phyloP scores from a whole-genome alignment of 2,329 filamentous ascomycete species.

The Diaporthe longicolla region DNA sequence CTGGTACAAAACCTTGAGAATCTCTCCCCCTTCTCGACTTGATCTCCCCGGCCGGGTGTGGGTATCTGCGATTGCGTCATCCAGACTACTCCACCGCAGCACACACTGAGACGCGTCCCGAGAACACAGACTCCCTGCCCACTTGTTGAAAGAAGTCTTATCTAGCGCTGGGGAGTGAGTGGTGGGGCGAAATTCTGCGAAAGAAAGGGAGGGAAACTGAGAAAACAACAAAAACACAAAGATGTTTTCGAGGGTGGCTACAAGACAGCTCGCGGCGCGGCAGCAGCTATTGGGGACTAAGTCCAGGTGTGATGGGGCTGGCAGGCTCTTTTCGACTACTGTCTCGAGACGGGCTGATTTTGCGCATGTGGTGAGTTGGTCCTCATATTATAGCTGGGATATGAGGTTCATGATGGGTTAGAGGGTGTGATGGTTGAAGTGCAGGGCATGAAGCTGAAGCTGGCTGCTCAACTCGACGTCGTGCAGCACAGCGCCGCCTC shows the following conservation, averaged over 20 bases:
- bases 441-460: no score
- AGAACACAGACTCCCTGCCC: no score
- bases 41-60: neutral
- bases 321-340: slow-evolving; percentile 54
- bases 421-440: neutral
- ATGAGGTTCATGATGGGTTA: neutral
- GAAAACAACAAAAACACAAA: neutral
- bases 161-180: neutral
- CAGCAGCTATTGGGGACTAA: neutral
- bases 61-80: slow-evolving; percentile 24
- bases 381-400: neutral
- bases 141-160: no score
- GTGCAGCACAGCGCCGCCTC: neutral
- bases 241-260: slow-evolving; percentile 39
- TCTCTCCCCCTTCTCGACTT: neutral
- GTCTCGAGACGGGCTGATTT: slow-evolving; percentile 56
- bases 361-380: slow-evolving; percentile 59
- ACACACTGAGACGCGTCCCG: neutral
- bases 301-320: neutral
- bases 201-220: neutral
- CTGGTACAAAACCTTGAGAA: neutral
- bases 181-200: neutral
- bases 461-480: neutral
- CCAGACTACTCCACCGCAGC: neutral
- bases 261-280: neutral